Percentiles rank a stretch among this genome's conserved stretches.
Evolutionary conservation across 345 rosid genomes (phyloP).

Genomic region (Limnanthes douglasii): DNA sequence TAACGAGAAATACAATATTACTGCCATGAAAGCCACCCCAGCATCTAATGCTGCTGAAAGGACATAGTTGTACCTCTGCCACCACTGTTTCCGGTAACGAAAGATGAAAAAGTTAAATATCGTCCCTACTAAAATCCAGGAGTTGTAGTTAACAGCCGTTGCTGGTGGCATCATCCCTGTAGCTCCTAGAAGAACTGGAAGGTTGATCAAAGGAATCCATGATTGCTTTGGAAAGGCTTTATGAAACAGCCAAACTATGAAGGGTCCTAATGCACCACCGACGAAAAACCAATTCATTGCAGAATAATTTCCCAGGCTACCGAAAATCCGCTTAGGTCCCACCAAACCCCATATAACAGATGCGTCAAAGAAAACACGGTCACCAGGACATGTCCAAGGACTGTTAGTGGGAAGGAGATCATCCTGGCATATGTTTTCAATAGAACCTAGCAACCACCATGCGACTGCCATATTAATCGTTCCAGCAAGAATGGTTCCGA

Average conservation of each 20-base stretch:
- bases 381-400: slow-evolving; percentile 88
- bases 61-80: slow-evolving; percentile 81
- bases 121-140: slow-evolving; percentile 71
- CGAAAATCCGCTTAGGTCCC: slow-evolving; percentile 70
- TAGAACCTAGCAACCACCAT: slow-evolving; percentile 69
- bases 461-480: slow-evolving; percentile 68
- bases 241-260: slow-evolving; percentile 53
- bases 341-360: slow-evolving; percentile 88
- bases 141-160: slow-evolving; percentile 56
- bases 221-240: slow-evolving; percentile 57
- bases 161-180: slow-evolving; percentile 76
- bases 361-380: slow-evolving; percentile 83
- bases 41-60: slow-evolving; percentile 83
- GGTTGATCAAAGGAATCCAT: slow-evolving; percentile 82
- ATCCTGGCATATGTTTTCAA: slow-evolving; percentile 64
- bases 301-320: slow-evolving; percentile 51
- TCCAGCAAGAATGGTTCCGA: slow-evolving; percentile 79
- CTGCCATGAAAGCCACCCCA: slow-evolving; percentile 83
- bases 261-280: slow-evolving; percentile 70
- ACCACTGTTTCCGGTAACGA: slow-evolving; percentile 61
- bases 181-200: slow-evolving; percentile 79
- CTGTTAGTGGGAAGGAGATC: slow-evolving; percentile 52
- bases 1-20: slow-evolving; percentile 47
- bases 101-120: slow-evolving; percentile 70
- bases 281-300: slow-evolving; percentile 86